Evolutionary conservation across 1,139 yeast species (phyloP).

Genomic region (Suhomyces atakaporum): DNA sequence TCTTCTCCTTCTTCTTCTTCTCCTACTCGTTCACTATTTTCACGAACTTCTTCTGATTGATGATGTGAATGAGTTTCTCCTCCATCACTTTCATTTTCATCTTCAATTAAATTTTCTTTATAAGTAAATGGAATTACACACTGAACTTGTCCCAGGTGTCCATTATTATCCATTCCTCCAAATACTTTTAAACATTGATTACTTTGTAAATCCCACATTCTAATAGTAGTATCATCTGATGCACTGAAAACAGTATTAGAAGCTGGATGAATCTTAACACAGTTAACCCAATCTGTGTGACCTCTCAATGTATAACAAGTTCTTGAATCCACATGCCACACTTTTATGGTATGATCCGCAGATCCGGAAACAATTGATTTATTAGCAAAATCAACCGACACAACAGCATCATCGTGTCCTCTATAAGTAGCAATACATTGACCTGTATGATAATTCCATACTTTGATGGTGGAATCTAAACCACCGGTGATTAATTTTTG

Average conservation of each 20-base stretch:
- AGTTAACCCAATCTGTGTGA: conserved; percentile 88
- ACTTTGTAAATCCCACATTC: conserved; percentile 91
- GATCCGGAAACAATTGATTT: conserved; percentile 90
- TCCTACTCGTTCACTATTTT: neutral
- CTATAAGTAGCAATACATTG: conserved; percentile 90
- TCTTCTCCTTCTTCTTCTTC: conserved; percentile 27
- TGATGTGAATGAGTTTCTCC: conserved; percentile 18
- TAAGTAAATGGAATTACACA: conserved; percentile 82
- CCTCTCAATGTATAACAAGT: conserved; percentile 93
- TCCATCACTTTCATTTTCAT: conserved; percentile 32
- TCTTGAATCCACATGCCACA: conserved; percentile 94
- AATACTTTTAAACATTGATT: conserved; percentile 79
- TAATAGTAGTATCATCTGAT: conserved; percentile 85
- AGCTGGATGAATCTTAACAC: conserved; percentile 80
- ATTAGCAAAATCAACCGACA: conserved; percentile 75
- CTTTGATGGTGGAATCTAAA: conserved; percentile 84
- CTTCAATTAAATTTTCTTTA: conserved; percentile 51
- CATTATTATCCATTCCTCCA: conserved; percentile 68
- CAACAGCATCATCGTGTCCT: conserved; percentile 87
- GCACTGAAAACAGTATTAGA: conserved; percentile 83
- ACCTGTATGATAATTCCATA: conserved; percentile 95
- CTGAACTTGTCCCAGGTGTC: conserved; percentile 87
- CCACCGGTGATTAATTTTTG: conserved; percentile 92
- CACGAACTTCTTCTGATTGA: neutral
- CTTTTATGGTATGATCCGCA: conserved; percentile 87